Conservation (phyloP, 768 basidiomycete species). For the Mycena olivaceomarginata region DNA sequence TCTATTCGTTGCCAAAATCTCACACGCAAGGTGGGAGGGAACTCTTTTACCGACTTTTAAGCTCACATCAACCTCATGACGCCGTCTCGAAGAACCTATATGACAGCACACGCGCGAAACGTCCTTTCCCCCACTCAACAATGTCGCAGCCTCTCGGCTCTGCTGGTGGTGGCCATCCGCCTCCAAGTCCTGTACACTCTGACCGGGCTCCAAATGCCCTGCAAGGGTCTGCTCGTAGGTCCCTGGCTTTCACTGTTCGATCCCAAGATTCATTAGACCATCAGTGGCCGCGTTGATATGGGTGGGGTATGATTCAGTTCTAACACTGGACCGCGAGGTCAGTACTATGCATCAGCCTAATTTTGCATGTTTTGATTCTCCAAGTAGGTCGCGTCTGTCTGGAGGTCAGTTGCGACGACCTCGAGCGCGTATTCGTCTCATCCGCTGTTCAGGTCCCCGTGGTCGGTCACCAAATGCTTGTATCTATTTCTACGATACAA, state of each 20-base stretch:
- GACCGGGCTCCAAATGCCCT: neutral
- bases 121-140: neutral
- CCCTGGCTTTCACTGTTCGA: neutral
- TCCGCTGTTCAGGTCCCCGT: conserved; percentile 1
- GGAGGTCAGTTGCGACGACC: conserved; percentile 11
- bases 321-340: conserved; percentile 31
- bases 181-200: neutral
- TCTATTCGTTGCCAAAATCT: neutral
- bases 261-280: neutral
- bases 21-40: neutral
- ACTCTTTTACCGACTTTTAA: neutral
- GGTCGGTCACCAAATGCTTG: conserved; percentile 17
- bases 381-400: conserved; percentile 20
- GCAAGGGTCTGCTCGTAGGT: neutral
- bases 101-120: neutral
- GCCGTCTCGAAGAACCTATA: neutral
- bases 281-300: conserved; percentile 21
- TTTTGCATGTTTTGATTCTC: neutral
- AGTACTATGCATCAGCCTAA: neutral
- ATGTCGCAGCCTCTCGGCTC: neutral
- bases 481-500: conserved; percentile 29
- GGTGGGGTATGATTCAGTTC: conserved; percentile 16
- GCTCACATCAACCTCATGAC: conserved; percentile 4
- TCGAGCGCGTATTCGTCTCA: neutral
- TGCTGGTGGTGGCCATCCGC: neutral